Conservation (phyloP, 768 basidiomycete genomes). For the Pholiota conissans region DNA sequence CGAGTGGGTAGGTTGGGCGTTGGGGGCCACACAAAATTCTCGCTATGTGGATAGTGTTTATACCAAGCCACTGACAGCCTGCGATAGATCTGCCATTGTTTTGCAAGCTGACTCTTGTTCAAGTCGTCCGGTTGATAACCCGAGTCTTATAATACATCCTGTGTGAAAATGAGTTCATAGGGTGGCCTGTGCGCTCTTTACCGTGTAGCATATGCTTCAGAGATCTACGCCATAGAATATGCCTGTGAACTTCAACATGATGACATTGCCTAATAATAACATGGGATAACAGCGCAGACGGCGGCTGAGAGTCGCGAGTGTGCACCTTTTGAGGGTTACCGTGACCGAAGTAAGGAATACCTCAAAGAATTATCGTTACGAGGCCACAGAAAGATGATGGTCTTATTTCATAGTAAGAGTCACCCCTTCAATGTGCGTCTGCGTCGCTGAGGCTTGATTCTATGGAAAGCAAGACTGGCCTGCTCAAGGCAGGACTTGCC, state of each 20-base stretch:
- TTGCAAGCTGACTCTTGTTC: neutral
- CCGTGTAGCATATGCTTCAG: neutral
- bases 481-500: neutral
- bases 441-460: too few relatives aligned
- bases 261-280: neutral
- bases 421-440: too few relatives aligned
- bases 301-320: too few relatives aligned
- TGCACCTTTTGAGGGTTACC: too few relatives aligned
- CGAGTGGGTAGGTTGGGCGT: too few relatives aligned
- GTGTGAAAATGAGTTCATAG: neutral
- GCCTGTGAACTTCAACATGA: too few relatives aligned
- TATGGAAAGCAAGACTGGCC: neutral
- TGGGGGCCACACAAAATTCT: neutral
- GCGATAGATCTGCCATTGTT: neutral
- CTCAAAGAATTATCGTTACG: too few relatives aligned
- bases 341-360: too few relatives aligned
- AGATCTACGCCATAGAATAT: neutral
- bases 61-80: slow-evolving; percentile 1
- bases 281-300: neutral
- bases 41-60: neutral
- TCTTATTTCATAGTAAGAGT: too few relatives aligned
- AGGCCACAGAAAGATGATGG: too few relatives aligned
- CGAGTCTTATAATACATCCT: neutral
- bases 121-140: neutral
- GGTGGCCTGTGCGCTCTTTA: neutral